These are phyloP conservation scores for Aspergillus neoniger DNA, from an alignment of 2,329 filamentous ascomycete species.

Conservation along the genomic window DNA sequence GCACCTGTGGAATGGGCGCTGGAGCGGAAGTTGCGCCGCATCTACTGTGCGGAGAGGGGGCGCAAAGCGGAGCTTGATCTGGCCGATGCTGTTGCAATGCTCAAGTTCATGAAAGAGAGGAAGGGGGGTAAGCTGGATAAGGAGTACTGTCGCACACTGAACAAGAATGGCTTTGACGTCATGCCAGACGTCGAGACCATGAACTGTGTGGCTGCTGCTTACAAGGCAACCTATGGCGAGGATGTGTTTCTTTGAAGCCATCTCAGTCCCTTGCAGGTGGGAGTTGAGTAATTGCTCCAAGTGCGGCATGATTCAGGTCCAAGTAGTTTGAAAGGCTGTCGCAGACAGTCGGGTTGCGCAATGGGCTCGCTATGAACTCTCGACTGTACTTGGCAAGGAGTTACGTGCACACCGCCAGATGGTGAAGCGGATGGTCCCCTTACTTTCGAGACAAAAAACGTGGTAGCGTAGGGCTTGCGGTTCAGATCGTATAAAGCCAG, in stretches of 20 bases:
- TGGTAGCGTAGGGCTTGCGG: conserved; percentile 18
- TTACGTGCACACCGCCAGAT: neutral
- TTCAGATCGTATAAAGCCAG: conserved; percentile 25
- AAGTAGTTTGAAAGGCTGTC: neutral
- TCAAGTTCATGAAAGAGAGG: conserved; percentile 27
- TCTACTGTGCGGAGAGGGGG: conserved; percentile 25
- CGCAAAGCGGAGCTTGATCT: conserved; percentile 31
- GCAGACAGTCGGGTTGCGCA: conserved; percentile 9
- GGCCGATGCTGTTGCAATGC: conserved; percentile 32
- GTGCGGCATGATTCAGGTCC: neutral
- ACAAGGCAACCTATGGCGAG: conserved; percentile 26
- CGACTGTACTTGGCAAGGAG: neutral
- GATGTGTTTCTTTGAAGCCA: conserved; percentile 9
- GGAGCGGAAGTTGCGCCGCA: conserved; percentile 36
- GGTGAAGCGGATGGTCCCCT: neutral
- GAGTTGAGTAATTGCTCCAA: neutral
- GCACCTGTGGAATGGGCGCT: conserved; percentile 38
- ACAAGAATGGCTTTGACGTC: conserved; percentile 32
- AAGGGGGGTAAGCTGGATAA: conserved; percentile 26
- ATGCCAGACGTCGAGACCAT: conserved; percentile 32
- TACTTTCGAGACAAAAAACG: neutral
- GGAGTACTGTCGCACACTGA: conserved; percentile 31
- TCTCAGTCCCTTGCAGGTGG: neutral
- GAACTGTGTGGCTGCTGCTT: conserved; percentile 28
- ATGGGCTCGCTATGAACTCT: conserved; percentile 28